Conservation (phyloP, 805 yeast genomes). For the Hanseniaspora lachancei region DNA sequence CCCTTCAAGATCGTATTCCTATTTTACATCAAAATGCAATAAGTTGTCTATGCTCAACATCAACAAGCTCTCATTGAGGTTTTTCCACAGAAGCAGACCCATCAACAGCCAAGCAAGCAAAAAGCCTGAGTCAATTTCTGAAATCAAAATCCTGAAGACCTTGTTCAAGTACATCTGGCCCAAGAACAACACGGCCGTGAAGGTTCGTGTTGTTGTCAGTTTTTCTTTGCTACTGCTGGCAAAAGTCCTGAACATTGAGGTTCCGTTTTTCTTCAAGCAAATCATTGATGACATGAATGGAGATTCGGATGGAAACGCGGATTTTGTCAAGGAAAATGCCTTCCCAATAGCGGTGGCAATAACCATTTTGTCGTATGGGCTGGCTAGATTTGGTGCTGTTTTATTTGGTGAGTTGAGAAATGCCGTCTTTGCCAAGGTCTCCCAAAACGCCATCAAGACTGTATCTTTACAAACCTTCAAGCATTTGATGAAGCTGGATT, state of each 20-base stretch:
- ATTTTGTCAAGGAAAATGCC: conserved; percentile 41
- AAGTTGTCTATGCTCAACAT: neutral
- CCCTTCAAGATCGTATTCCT: neutral
- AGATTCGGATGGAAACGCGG: conserved; percentile 59
- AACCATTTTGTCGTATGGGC: conserved; percentile 73
- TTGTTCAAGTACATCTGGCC: conserved; percentile 73
- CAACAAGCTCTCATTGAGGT: neutral
- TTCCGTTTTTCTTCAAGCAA: conserved; percentile 82
- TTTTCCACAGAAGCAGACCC: neutral
- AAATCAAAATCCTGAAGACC: conserved; percentile 44
- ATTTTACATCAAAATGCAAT: neutral
- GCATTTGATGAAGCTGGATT: conserved; percentile 71
- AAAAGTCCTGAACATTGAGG: conserved; percentile 82
- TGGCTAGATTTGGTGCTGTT: conserved; percentile 88
- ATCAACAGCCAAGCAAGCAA: neutral
- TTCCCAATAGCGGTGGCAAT: conserved; percentile 44
- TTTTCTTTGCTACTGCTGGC: conserved; percentile 61
- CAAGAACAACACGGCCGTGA: conserved; percentile 49
- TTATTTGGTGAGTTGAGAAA: conserved; percentile 87
- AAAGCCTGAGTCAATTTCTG: conserved; percentile 27
- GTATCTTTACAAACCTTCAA: conserved; percentile 80
- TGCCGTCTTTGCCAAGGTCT: conserved; percentile 90
- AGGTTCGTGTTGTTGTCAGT: conserved; percentile 64
- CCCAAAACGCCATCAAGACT: conserved; percentile 81
- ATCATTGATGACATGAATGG: conserved; percentile 88